Conservation (phyloP, 495 filamentous ascomycete genomes). For the Hypoxylon trugodes region DNA sequence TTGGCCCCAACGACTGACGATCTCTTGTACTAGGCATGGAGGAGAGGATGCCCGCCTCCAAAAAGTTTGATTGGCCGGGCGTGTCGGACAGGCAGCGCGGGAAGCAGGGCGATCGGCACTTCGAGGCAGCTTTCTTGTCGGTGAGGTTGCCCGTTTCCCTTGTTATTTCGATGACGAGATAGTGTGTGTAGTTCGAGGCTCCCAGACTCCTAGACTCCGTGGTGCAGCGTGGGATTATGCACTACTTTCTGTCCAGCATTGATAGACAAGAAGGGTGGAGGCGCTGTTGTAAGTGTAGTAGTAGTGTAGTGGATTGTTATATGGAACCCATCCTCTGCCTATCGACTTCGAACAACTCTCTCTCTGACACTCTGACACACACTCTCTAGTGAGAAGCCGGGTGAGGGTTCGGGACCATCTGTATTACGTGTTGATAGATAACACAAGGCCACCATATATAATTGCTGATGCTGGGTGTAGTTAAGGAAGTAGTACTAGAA, state of each 20-base stretch:
- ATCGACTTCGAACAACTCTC: constrained; percentile 7
- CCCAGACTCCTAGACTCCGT: constrained; percentile 18
- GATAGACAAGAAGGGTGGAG: constrained; percentile 14
- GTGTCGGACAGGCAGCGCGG: constrained; percentile 28
- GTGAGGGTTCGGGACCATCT: constrained; percentile 3
- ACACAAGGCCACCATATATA: constrained; percentile 30
- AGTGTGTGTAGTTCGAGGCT: too few relatives aligned
- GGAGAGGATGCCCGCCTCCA: constrained; percentile 19
- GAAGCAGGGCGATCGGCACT: constrained; percentile 34
- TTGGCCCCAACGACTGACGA: constrained; percentile 37
- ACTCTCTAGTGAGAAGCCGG: constrained; percentile 12
- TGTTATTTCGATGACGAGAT: constrained; percentile 21
- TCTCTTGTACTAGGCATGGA: constrained; percentile 33
- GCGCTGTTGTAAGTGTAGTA: too few relatives aligned
- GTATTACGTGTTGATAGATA: constrained; percentile 35
- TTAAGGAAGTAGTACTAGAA: constrained; percentile 2
- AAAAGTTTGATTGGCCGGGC: constrained; percentile 26
- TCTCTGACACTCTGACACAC: too few relatives aligned
- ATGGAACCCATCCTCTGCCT: constrained; percentile 21
- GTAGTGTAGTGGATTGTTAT: constrained; percentile 19
- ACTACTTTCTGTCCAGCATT: too few relatives aligned
- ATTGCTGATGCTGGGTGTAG: constrained; percentile 13
- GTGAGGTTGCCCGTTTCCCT: constrained; percentile 28
- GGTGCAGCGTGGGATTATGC: constrained; percentile 23
- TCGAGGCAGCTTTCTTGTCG: constrained; percentile 33